These are phyloP conservation scores for Ascochyta koolunga DNA, from an alignment of 2,329 filamentous ascomycete genomes.

Conservation along the genomic window DNA sequence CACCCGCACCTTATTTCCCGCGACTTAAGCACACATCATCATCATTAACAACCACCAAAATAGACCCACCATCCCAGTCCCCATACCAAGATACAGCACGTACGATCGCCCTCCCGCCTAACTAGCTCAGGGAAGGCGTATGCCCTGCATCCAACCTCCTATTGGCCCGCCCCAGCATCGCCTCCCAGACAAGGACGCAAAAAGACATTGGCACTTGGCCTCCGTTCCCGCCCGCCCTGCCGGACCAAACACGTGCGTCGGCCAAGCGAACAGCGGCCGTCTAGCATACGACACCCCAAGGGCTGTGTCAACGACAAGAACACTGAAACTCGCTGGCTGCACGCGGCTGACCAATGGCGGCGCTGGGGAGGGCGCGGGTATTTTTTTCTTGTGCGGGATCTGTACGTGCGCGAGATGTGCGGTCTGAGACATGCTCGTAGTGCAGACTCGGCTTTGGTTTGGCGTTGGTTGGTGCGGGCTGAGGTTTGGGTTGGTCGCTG, in stretches of 20 bases:
- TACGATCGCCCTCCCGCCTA: neutral
- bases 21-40: neutral
- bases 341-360: neutral
- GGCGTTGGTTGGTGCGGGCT: no score
- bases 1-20: neutral
- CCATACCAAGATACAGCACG: neutral
- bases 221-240: neutral
- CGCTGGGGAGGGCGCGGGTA: no score
- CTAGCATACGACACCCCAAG: neutral
- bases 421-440: no score
- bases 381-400: no score
- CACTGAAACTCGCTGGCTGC: neutral
- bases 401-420: no score
- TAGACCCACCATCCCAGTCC: neutral
- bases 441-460: no score
- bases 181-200: neutral
- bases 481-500: no score
- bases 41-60: neutral
- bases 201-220: constrained; percentile 3
- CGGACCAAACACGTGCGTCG: neutral
- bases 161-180: neutral
- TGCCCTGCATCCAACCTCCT: neutral
- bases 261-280: neutral
- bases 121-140: neutral
- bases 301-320: neutral